A percentile compares a stretch with the other conserved stretches of the same genome.
Conservation (phyloP, 2,329 filamentous ascomycete genomes). For the Ceratocystis harringtonii region DNA sequence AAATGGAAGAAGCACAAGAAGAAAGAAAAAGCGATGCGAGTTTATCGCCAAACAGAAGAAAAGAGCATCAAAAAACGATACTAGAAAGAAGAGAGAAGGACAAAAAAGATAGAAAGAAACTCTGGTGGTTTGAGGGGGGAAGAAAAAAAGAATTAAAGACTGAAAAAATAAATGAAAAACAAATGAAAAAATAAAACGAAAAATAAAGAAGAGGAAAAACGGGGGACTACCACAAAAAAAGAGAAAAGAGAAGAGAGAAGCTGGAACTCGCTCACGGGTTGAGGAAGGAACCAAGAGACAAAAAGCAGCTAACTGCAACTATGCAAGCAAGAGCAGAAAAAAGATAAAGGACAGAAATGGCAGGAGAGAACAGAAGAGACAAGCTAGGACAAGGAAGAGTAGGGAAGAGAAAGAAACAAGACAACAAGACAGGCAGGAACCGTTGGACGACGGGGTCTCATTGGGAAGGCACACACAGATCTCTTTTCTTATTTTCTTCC, state of each 20-base stretch:
- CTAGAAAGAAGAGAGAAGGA: not conserved
- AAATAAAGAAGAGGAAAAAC: not conserved
- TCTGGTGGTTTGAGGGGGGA: conserved; percentile 5
- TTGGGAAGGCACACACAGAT: not conserved
- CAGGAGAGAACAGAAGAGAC: not conserved
- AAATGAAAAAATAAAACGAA: conserved; percentile 1
- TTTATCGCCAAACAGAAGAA: not conserved
- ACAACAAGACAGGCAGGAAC: conserved; percentile 2
- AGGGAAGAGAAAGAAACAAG: not conserved
- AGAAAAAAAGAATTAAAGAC: not conserved
- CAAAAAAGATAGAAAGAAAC: not conserved
- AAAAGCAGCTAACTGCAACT: not conserved
- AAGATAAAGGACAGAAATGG: not conserved
- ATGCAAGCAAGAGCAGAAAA: not conserved
- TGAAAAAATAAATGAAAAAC: not conserved
- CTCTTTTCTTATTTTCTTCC: not conserved
- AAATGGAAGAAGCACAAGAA: not conserved
- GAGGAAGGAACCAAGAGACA: not conserved
- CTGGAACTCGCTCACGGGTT: not conserved
- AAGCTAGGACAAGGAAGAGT: not conserved
- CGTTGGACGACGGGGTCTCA: not conserved
- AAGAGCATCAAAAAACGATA: not conserved
- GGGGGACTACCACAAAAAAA: not conserved
- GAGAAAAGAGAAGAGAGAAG: not conserved
- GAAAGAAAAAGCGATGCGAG: not conserved